Evolutionary conservation across 2,329 filamentous ascomycete species (phyloP).

Genomic region (Aspergillus persii): DNA sequence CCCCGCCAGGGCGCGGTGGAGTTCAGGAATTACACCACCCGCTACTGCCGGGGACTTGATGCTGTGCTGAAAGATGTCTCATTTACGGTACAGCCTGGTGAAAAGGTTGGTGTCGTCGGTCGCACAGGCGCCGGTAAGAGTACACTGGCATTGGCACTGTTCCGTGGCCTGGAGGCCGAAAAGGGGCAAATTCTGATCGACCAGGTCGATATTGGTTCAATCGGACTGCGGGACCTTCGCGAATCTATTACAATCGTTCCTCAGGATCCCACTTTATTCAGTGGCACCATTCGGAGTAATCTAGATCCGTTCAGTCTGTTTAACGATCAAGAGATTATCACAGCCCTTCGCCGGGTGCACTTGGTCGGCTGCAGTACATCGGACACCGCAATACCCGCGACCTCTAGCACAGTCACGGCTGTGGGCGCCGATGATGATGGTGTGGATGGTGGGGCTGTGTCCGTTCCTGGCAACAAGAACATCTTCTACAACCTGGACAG

Average conservation of each 20-base stretch:
- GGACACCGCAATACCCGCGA: conserved; percentile 34
- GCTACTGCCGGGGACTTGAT: conserved; percentile 84
- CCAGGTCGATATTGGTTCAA: conserved; percentile 80
- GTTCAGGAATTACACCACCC: conserved; percentile 83
- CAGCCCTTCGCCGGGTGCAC: conserved; percentile 81
- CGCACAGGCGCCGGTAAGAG: conserved; percentile 96
- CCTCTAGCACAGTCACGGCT: conserved; percentile 11
- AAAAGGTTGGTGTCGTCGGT: conserved; percentile 96
- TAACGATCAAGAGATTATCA: conserved; percentile 87
- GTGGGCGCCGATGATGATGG: too few species aligned
- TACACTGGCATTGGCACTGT: conserved; percentile 86
- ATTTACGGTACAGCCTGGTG: conserved; percentile 79
- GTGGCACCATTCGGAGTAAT: conserved; percentile 85
- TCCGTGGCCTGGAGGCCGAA: conserved; percentile 90
- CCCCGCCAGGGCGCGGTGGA: conserved; percentile 81
- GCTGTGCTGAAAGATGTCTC: conserved; percentile 79
- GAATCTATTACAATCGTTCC: conserved; percentile 96
- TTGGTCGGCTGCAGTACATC: conserved; percentile 58
- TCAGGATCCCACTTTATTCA: conserved; percentile 90
- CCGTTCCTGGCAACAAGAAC: conserved; percentile 78
- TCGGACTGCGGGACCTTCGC: conserved; percentile 89
- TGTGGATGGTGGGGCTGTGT: too few species aligned
- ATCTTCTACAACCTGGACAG: conserved; percentile 85
- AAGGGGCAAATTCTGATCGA: conserved; percentile 87
- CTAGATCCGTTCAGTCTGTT: conserved; percentile 89